These are phyloP conservation scores for Aspergillus melleus DNA, from an alignment of 2,329 filamentous ascomycete genomes.

Conservation along the genomic window DNA sequence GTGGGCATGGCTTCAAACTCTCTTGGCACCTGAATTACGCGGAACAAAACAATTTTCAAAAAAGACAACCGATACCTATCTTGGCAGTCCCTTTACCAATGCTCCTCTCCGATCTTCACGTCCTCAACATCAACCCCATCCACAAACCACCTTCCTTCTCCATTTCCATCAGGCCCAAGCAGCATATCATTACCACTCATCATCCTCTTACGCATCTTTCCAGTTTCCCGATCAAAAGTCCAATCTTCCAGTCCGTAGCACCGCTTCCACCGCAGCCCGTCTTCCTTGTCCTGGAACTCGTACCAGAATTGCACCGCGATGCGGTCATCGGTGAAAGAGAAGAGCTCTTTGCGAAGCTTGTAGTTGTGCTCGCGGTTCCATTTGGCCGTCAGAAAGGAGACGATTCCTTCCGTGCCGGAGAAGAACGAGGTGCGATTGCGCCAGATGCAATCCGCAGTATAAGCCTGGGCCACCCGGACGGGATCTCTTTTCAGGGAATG, in stretches of 20 bases:
- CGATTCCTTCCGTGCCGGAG: constrained; percentile 66
- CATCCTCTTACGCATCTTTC: constrained; percentile 49
- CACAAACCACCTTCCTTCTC: constrained; percentile 46
- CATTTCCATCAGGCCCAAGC: constrained; percentile 44
- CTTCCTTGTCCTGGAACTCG: constrained; percentile 68
- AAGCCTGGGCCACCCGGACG: constrained; percentile 65
- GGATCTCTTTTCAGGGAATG: constrained; percentile 56
- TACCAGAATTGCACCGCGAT: constrained; percentile 94
- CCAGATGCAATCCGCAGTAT: constrained; percentile 77
- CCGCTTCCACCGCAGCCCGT: constrained; percentile 73
- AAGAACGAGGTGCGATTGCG: constrained; percentile 74
- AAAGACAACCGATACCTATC: too few relatives aligned
- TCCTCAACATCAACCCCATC: constrained; percentile 45
- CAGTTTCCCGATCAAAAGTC: constrained; percentile 46
- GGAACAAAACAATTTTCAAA: not conserved
- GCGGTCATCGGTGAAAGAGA: constrained; percentile 71
- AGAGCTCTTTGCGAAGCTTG: constrained; percentile 77
- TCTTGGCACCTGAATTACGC: not conserved
- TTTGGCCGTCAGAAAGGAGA: constrained; percentile 68
- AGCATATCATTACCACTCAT: constrained; percentile 51
- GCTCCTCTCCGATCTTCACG: constrained; percentile 34
- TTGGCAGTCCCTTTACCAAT: constrained; percentile 31
- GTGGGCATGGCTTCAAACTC: not conserved
- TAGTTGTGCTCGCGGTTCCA: constrained; percentile 74
- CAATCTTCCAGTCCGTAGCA: constrained; percentile 71